Evolutionary conservation across 345 rosid genomes (phyloP), one percentile per base, ranked within the genome.

Genomic region (Eutrema japonicum): DNA sequence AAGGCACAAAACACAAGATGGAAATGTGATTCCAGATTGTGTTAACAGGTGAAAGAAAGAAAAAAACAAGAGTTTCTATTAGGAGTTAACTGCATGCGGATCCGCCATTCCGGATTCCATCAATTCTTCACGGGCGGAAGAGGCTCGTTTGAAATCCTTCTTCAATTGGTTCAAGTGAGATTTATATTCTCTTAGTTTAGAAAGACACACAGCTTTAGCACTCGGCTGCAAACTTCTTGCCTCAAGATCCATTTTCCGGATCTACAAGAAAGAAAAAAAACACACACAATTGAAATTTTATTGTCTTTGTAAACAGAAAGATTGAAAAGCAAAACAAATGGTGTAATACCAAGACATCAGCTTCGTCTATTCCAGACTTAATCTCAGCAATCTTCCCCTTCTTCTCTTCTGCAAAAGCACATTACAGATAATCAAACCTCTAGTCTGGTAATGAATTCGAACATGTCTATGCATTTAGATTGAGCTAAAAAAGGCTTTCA

Each of bases 211-310:
- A 26, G 95, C 96, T 83, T 90, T 90, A 40, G 79, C 85, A 74
- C 81, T 85, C 47, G 96, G 91, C 80, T 86, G 94, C 85, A 88
- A 68, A 82, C 89, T 89, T 72, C 96, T 83, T 4, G 97, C 97
- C 80, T 92, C 97, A 42, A 92, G 86, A 80, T 89, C 96, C 96
- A 92, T 92, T 75, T 92, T 92, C 54, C 94, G 80, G 57, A 92
- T 83, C 98, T 92, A 76, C 33, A 13, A 18, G 18, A 18, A 18
- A 18, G 18, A 18, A 18, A 57, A 40, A 6, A 43, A 8, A 12
- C 13, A 56, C 42, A 27, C 10, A 50, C 16, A 10, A 47, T 13
- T 30, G 60, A 22, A 22, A 0, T 22, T 22, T 22, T 0, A 1
- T 22, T 22, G 1, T 22, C 26, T 22, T 22, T 22, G 26, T 22